Base-by-base conservation (phyloP, 441 rosid species). In the Metrosideros polymorpha region DNA sequence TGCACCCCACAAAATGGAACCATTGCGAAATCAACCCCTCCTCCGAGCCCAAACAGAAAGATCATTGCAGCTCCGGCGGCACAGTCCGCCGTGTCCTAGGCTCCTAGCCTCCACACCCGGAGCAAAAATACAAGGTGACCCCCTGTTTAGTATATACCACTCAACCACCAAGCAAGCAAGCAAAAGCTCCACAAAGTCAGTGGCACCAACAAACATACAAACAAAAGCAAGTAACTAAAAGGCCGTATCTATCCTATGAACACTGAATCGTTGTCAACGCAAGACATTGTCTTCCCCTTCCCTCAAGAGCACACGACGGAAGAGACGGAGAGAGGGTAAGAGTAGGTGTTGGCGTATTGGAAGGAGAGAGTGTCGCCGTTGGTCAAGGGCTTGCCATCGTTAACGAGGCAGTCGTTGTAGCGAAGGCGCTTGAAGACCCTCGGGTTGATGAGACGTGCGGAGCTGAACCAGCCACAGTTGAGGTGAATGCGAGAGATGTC, bases 391-490 rank as follows among this genome's bases (percentile, higher is more conserved):
- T 79, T n/a, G 30, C 87, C 99, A 15, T 93, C 88, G 90, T 97
- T 97, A 12, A 95, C 98, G 39, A 95, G 96, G 90, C 99, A 97
- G 86, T 97, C 99, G 50, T 97, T 89, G 91, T 93, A 96, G 89
- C 90, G 85, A 25, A 97, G 90, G 45, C 99, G 97, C 90, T 91
- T 95, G 94, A 97, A 96, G 35, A 92, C 87, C 87, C 89, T 94
- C 29, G 99, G 99, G 52, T 57, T 49, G 43, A 84, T 63, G n/a
- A 63, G 91, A 13, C 89, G 94, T 29, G 92, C 96, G 5, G 99
- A 96, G 89, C 98, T 97, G 86, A 97, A 97, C 99, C 98, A 95
- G 77, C 99, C 99, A 82, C 99, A 97, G 82, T 47, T 87, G 52
- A 97, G 85, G 90, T 96, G 99, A 50, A 97, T 94, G n/a, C 91